phyloP scores from a whole-genome alignment of 2,329 filamentous ascomycete species.

The Lomentospora prolificans region DNA sequence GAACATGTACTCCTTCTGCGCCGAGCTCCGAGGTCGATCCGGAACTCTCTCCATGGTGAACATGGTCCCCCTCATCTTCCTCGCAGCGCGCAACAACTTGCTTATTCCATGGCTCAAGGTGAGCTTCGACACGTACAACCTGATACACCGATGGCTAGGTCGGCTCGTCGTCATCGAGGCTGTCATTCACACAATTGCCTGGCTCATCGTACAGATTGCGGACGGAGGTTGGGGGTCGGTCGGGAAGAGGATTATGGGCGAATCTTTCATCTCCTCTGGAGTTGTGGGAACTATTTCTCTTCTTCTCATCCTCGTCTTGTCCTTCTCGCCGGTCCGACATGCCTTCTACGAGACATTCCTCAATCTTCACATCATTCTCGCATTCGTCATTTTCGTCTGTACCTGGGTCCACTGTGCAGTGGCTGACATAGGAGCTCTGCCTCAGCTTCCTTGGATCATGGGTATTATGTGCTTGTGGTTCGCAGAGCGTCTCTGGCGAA shows the following conservation, averaged over 20 bases:
- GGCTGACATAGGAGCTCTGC: constrained; percentile 54
- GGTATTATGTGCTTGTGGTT: constrained; percentile 70
- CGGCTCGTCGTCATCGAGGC: constrained; percentile 64
- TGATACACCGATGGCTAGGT: constrained; percentile 72
- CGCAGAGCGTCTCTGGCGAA: constrained; percentile 55
- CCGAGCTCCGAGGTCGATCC: constrained; percentile 55
- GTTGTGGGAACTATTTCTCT: constrained; percentile 53
- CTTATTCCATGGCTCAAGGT: constrained; percentile 62
- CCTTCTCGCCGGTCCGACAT: constrained; percentile 73
- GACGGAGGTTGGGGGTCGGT: constrained; percentile 55
- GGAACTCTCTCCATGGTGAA: constrained; percentile 64
- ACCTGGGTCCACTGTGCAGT: constrained; percentile 72
- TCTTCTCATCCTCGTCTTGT: constrained; percentile 55
- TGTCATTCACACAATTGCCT: constrained; percentile 57
- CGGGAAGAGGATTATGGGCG: constrained; percentile 39
- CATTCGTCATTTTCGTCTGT: constrained; percentile 55
- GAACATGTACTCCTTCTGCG: constrained; percentile 53
- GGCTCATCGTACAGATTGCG: constrained; percentile 61
- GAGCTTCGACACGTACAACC: constrained; percentile 75
- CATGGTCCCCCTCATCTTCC: constrained; percentile 66
- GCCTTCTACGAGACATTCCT: constrained; percentile 97
- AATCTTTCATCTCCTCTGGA: constrained; percentile 57
- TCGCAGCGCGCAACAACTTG: constrained; percentile 70
- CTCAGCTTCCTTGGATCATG: constrained; percentile 66
- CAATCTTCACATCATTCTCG: constrained; percentile 71